Percentiles rank a stretch among this genome's conserved stretches.
Conservation (phyloP, 441 rosid species). For the Kokia cookei region DNA sequence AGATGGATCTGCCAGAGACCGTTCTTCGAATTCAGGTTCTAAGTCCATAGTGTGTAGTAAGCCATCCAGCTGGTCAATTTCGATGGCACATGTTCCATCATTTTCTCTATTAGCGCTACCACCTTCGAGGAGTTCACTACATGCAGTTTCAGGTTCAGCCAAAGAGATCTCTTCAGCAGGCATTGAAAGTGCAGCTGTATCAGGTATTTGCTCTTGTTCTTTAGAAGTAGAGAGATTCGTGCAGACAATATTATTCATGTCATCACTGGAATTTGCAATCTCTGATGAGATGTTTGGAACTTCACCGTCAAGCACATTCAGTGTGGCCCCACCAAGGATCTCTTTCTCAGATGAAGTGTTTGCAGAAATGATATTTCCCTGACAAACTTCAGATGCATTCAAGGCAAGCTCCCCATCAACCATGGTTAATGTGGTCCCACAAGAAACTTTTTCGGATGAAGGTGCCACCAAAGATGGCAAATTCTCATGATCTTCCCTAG, state of each 20-base stretch:
- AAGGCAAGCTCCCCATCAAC: neutral
- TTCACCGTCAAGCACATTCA: slow-evolving; percentile 18
- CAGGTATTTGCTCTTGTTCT: neutral
- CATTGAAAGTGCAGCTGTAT: neutral
- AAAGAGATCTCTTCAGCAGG: neutral
- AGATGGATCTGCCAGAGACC: slow-evolving; percentile 7
- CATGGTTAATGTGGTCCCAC: neutral
- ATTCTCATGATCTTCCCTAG: slow-evolving; percentile 1
- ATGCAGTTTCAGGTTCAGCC: neutral
- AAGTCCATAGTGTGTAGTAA: slow-evolving; percentile 12
- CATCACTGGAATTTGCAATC: slow-evolving; percentile 16
- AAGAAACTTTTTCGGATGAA: slow-evolving; percentile 5
- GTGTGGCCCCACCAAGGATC: slow-evolving; percentile 9
- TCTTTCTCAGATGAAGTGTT: slow-evolving; percentile 14
- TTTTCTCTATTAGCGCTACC: slow-evolving; percentile 7
- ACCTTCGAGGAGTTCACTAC: neutral
- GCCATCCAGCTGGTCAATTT: slow-evolving; percentile 19
- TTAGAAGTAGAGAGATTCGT: neutral
- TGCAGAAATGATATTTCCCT: slow-evolving; percentile 11
- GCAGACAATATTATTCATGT: neutral
- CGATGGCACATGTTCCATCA: slow-evolving; percentile 9
- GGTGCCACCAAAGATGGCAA: neutral
- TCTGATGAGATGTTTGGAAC: slow-evolving; percentile 23
- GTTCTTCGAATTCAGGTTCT: slow-evolving; percentile 16
- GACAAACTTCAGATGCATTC: slow-evolving; percentile 10